Base-by-base conservation (phyloP, 768 basidiomycete genomes). In the Tricholoma furcatifolium region DNA sequence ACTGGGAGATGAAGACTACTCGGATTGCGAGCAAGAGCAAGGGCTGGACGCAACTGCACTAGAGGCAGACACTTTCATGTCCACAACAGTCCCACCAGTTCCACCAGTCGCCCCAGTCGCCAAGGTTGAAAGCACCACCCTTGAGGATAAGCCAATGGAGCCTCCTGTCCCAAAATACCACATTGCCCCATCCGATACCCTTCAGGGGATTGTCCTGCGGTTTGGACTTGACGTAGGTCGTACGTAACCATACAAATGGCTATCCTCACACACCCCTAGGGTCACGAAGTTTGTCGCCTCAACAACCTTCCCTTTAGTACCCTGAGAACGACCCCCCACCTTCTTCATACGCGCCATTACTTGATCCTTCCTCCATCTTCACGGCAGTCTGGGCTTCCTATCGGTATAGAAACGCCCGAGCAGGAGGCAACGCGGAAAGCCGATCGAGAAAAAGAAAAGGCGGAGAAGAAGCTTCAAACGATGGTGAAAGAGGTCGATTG, bases 401-500 rank as follows among this genome's bases (percentile, higher is more conserved):
- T 56, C 32, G 58, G 46, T 30, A 62, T 40, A 27, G 47, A 63
- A 23, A 58, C 63, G 18, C 40, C 60, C 6, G 63, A 62, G 0
- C 62, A 67, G 36, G 69, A 73, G 36, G 60, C 65, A n/a, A 70
- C 69, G 40, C 66, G 71, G 27, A 74, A 79, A 56, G 74, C 67
- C 17, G 70, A 70, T 59, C 70, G 77, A 56, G 70, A 69, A 46
- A 74, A 75, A 59, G 82, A 83, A 59, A 73, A 78, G 15, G 84
- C 86, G 6, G 77, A 78, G 67, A 84, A 77, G 59, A 76, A 75
- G 43, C 67, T 89, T 53, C 85, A 87, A 68, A 73, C 70, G 30
- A 68, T 86, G 57, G 85, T 82, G 43, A 88, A 88, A 68, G 87
- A 88, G 69, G 73, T 73, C 55, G 87, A 91, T 64, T 79, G 78